Conservation (phyloP, 2,329 filamentous ascomycete genomes). For the Akanthomyces muscarius region DNA sequence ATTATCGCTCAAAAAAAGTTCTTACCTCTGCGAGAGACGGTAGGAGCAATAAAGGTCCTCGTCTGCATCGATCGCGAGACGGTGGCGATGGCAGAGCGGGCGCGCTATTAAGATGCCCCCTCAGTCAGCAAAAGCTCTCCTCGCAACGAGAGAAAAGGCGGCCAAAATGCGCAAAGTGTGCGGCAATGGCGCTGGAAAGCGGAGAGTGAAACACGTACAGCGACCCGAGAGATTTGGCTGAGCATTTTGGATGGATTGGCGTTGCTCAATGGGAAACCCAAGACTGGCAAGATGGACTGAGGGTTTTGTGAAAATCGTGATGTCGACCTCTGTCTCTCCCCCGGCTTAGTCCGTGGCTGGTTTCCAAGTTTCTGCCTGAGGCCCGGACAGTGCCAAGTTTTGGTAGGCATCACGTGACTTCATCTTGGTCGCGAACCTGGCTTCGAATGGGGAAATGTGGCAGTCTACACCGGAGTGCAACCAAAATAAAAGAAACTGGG, state of each 20-base stretch:
- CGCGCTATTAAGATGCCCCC: slow-evolving; percentile 41
- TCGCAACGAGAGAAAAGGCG: not conserved
- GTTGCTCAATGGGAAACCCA: slow-evolving; percentile 46
- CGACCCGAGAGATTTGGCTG: slow-evolving; percentile 50
- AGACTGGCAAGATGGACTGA: slow-evolving; percentile 32
- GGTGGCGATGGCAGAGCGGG: slow-evolving; percentile 46
- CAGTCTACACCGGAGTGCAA: not conserved
- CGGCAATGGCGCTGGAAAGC: not conserved
- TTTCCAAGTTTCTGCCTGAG: slow-evolving; percentile 19
- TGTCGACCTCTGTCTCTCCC: slow-evolving; percentile 22
- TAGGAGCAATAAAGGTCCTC: slow-evolving; percentile 58
- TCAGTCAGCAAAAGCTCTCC: slow-evolving; percentile 27
- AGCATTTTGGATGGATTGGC: slow-evolving; percentile 50
- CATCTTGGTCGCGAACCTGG: not conserved
- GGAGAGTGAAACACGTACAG: slow-evolving; percentile 42
- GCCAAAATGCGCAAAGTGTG: not conserved
- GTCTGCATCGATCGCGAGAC: slow-evolving; percentile 47
- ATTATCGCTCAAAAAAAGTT: slow-evolving; percentile 20
- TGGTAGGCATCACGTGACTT: not conserved
- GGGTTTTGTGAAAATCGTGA: slow-evolving; percentile 46
- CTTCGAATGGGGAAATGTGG: not conserved
- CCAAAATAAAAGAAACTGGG: too few relatives aligned
- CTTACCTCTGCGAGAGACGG: slow-evolving; percentile 60
- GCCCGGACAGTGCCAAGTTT: not conserved
- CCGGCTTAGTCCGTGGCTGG: slow-evolving; percentile 18